A percentile compares a stretch with the other conserved stretches of the same genome.
These are phyloP conservation scores for Coprinellus micaceus DNA, from an alignment of 768 basidiomycete species.

Conservation along the genomic window DNA sequence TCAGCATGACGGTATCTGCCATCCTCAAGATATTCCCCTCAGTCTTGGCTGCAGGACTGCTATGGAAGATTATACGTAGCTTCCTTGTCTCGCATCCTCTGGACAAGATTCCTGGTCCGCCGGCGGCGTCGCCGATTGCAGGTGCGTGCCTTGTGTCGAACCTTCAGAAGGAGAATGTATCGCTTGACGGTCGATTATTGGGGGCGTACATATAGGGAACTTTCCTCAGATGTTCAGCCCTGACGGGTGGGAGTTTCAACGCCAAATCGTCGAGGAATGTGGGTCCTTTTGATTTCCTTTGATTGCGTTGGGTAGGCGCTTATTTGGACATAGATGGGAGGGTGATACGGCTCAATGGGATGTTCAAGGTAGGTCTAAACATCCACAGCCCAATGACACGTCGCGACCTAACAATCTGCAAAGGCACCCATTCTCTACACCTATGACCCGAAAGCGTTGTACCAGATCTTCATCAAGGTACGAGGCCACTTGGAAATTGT, in stretches of 20 bases:
- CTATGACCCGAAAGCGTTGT: slow-evolving; percentile 41
- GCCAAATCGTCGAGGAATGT: slow-evolving; percentile 31
- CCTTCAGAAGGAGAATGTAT: background rate
- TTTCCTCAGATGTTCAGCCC: slow-evolving; percentile 29
- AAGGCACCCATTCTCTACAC: slow-evolving; percentile 36
- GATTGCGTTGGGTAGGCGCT: no score
- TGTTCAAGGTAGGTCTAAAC: slow-evolving; percentile 29
- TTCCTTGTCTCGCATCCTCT: slow-evolving; percentile 2
- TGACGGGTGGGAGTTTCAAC: slow-evolving; percentile 36
- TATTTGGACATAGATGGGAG: no score
- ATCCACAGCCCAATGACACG: background rate
- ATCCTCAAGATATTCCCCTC: background rate
- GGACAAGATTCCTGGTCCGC: slow-evolving; percentile 9
- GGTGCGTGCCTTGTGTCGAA: slow-evolving; percentile 21
- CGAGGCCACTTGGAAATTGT: no score
- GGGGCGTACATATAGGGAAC: slow-evolving; percentile 25
- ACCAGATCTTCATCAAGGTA: slow-evolving; percentile 39
- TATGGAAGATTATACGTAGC: background rate
- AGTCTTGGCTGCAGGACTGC: background rate
- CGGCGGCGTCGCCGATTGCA: slow-evolving; percentile 26
- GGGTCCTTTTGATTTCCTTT: no score
- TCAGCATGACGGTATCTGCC: no score
- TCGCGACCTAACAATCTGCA: background rate
- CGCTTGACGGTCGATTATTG: background rate
- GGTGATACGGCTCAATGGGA: slow-evolving; percentile 29